Evolutionary conservation across 768 basidiomycete genomes (phyloP), one percentile per base, ranked within the genome.

Genomic region (Boletellus sp.): DNA sequence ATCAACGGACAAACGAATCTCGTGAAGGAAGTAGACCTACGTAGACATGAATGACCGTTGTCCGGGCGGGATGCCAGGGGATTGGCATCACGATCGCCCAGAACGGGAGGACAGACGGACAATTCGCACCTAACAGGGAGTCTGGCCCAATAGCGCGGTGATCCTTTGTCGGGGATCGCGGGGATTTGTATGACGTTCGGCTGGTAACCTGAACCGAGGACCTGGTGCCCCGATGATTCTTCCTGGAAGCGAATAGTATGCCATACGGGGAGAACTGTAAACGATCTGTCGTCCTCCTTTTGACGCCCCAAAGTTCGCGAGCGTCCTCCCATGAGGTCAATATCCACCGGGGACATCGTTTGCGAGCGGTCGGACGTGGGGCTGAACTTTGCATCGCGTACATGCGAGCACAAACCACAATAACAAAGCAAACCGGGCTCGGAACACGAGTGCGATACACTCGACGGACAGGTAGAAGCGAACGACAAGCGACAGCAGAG

Each of bases 151-250:
- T 61, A 59, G 7, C 58, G 41, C 39, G 28, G 50, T 33, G 55
- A 61, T 16, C 22, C 47, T n/a, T 26, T 7, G 6, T 53, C 59
- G 1, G 51, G 59, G 19, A 39, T 57, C 7, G 50, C 41, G 13
- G 55, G 36, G 3, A 38, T 0, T 20, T n/a, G 24, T 12, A 24
- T 10, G 4, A 19, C 39, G 7, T 39, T n/a, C 13, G 35, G 20
- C 11, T n/a, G 19, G 3, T 13, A 13, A 12, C 11, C 13, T 6
- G 48, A 32, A 37, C 23, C 16, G n/a, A 13, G 40, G 16, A 6
- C 26, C 9, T 15, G 43, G 28, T 42, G 28, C 17, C 1, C 48
- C 16, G 37, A 22, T 34, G 43, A 13, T 3, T 23, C n/a, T 1
- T 35, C 28, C 31, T 37, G n/a, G 59, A 40, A 58, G 26, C 11